phyloP scores from a whole-genome alignment of 768 basidiomycete species.

The Thelephora aurantiotincta region DNA sequence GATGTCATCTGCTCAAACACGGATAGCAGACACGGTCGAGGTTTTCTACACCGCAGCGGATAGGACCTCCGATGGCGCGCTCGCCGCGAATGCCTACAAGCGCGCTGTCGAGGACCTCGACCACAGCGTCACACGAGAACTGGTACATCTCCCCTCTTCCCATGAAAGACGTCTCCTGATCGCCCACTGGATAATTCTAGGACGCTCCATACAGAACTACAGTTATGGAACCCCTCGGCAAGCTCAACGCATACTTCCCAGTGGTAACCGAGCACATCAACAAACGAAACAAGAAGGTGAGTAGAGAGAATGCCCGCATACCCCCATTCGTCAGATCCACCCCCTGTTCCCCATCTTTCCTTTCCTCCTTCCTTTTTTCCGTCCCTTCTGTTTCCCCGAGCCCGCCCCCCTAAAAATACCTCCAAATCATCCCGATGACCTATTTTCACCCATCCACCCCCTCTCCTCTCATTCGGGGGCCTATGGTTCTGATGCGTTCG shows the following conservation, averaged over 20 bases:
- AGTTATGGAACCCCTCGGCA: slow-evolving; percentile 89
- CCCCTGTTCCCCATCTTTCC: neutral
- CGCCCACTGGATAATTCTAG: slow-evolving; percentile 23
- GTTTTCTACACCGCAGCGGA: slow-evolving; percentile 84
- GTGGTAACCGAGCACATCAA: slow-evolving; percentile 84
- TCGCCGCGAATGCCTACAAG: slow-evolving; percentile 95
- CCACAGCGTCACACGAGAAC: slow-evolving; percentile 64
- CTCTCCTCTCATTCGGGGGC: neutral
- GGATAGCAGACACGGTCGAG: slow-evolving; percentile 88
- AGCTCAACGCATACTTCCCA: slow-evolving; percentile 93
- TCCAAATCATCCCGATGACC: neutral
- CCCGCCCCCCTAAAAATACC: no score
- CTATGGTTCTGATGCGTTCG: neutral
- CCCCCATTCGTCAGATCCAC: neutral
- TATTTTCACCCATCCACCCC: neutral
- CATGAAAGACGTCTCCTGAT: neutral
- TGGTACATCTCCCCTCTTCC: slow-evolving; percentile 37
- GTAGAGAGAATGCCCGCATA: neutral
- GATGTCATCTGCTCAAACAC: slow-evolving; percentile 87
- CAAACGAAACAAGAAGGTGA: slow-evolving; percentile 94
- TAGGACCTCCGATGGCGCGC: slow-evolving; percentile 78
- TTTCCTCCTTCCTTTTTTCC: neutral
- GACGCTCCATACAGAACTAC: slow-evolving; percentile 92
- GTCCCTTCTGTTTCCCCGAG: neutral
- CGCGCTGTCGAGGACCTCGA: slow-evolving; percentile 92